Conservation (phyloP, 2,329 filamentous ascomycete species). For the Monilinia polystroma region DNA sequence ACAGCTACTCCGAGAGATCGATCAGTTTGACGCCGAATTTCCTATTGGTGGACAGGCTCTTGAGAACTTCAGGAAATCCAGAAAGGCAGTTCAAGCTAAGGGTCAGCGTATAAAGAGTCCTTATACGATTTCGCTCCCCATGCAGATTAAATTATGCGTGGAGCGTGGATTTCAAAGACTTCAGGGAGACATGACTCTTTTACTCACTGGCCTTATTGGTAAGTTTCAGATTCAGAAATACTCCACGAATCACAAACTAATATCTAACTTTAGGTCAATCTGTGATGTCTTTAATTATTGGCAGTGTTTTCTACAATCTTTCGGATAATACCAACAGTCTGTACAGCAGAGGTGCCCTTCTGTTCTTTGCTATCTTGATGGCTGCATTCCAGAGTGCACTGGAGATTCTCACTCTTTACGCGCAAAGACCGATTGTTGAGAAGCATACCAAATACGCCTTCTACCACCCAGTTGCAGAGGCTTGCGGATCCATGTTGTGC, state of each 20-base stretch:
- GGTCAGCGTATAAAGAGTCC: conserved; percentile 65
- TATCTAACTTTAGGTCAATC: conserved; percentile 28
- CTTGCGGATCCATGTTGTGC: conserved; percentile 52
- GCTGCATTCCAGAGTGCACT: conserved; percentile 62
- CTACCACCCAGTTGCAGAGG: conserved; percentile 87
- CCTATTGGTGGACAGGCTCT: conserved; percentile 38
- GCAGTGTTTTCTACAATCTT: conserved; percentile 64
- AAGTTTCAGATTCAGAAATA: background rate
- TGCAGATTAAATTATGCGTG: conserved; percentile 78
- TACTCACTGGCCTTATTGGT: conserved; percentile 48
- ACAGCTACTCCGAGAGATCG: conserved; percentile 48
- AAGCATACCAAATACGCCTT: conserved; percentile 85
- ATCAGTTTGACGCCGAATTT: conserved; percentile 50
- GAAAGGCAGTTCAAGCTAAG: conserved; percentile 40
- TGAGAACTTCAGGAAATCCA: conserved; percentile 45
- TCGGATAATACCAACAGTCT: conserved; percentile 53
- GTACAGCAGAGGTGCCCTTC: conserved; percentile 59
- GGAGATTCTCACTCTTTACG: conserved; percentile 80
- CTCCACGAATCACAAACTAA: background rate
- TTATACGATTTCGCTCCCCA: conserved; percentile 73
- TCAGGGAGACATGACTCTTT: conserved; percentile 69
- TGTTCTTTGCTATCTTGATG: conserved; percentile 68
- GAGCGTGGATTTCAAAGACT: conserved; percentile 78
- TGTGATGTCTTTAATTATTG: conserved; percentile 62
- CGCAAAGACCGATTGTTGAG: conserved; percentile 87